Base-by-base conservation (phyloP, 1,139 yeast species). In the Pneumocystis carinii region DNA sequence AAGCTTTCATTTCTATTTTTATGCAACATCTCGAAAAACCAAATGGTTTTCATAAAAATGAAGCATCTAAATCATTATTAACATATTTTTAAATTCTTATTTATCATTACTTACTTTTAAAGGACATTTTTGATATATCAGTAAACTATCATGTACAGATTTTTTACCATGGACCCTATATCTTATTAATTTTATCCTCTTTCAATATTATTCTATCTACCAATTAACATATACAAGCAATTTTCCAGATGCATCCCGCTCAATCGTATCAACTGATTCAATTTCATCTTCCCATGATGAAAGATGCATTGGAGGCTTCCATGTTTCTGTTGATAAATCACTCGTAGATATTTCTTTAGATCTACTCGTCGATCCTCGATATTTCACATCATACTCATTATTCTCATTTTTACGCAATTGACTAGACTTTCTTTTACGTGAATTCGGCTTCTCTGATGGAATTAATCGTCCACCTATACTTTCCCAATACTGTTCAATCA, bases 61-160 rank as follows among this genome's bases (percentile, higher is more conserved):
- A 48, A 48, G 55, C 55, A 48, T 48, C 55, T 48, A 48, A 24
- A 19, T 24, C 4, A 19, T 10, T 24, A 48, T 48, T 48, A 48
- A 24, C 6, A 24, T 12, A 8, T 4, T n/a, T 39, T n/a, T 6
- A 24, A 24, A 17, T n/a, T 8, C 12, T 24, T 19, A 48, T 24
- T 19, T 48, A 1, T 8, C 3, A 48, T 1, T 3, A 24, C 12
- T 17, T 57, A 29, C 59, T 36, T 39, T 37, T 12, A 37, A 14
- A 4, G 59, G 59, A 29, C 59, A 57, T 57, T 57, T 57, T 12
- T 57, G 42, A 29, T 57, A 57, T 37, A 57, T 57, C 6, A 57
- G 14, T 19, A 37, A 7, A 57, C 41, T 57, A 29, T 57, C 42
- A 29, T 57, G 59, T 12, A 37, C 42, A 24, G 59, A 37, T 57